phyloP scores from a whole-genome alignment of 2,329 filamentous ascomycete species.

The Blastomyces parvus region DNA sequence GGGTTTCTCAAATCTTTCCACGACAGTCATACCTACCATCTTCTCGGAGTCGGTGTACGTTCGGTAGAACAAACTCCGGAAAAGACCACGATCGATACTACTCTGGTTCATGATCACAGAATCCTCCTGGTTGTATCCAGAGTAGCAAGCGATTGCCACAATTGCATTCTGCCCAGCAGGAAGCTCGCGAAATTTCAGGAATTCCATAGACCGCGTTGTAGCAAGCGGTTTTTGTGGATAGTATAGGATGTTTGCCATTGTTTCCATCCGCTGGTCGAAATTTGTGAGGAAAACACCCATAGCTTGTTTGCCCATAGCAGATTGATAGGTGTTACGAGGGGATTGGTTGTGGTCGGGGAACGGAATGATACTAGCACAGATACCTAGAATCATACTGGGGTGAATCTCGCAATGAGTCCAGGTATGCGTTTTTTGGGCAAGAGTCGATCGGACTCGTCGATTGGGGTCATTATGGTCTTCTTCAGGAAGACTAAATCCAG shows the following conservation, averaged over 20 bases:
- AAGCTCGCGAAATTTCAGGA: conserved; percentile 92
- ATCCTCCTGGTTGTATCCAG: conserved; percentile 99
- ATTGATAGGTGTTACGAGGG: conserved; percentile 97
- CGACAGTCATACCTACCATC: conserved; percentile 82
- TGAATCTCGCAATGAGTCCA: conserved; percentile 99
- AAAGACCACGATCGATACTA: conserved; percentile 93
- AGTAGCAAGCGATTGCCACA: conserved; percentile 94
- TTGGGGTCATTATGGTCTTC: conserved; percentile 66
- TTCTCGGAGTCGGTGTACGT: conserved; percentile 97
- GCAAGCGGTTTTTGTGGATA: conserved; percentile 97
- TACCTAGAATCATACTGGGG: conserved; percentile 96
- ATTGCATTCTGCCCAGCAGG: conserved; percentile 97
- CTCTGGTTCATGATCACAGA: conserved; percentile 99
- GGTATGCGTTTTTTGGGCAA: conserved; percentile 78
- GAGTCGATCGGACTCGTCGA: conserved; percentile 74
- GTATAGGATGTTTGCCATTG: conserved; percentile 98
- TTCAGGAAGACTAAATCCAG: conserved; percentile 50
- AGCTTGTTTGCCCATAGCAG: conserved; percentile 99
- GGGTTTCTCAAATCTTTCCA: conserved; percentile 94
- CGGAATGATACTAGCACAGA: conserved; percentile 97
- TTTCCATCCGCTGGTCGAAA: conserved; percentile 95
- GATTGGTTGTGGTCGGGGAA: conserved; percentile 99
- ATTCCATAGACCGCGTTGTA: conserved; percentile 96
- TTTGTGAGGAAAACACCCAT: conserved; percentile 99
- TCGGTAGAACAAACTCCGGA: conserved; percentile 95